Evolutionary conservation across 169 alveolate species (phyloP), one percentile per base, ranked within the genome.

Genomic region (Theileria parva): DNA sequence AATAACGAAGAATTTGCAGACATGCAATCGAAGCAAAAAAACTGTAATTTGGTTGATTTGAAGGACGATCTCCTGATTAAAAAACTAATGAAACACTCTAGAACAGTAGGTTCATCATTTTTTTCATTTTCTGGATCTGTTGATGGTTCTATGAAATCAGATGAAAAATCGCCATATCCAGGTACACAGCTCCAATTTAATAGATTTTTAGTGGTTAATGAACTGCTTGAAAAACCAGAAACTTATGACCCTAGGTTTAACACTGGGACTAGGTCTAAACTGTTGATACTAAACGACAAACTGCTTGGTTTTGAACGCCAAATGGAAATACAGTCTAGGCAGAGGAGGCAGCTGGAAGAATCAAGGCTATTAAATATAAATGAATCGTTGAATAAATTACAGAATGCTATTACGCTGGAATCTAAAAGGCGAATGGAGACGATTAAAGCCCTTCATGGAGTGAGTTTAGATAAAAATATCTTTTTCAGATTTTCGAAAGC

Each of bases 381-480:
- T 71, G 86, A 84, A 21, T 68, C 87, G n/a, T 67, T 84, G 25
- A 39, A 59, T 44, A 34, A 66, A 19, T 57, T 84, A 28, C 85
- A 77, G 15, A 76, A 84, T 17, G 74, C 90, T 7, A 77, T 84
- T 30, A 48, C 86, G 34, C 85, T 73, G 79, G 90, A 84, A 81
- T 70, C 90, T 71, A 84, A 84, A 37, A 77, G 86, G n/a, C 87
- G 90, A 60, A 69, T 84, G 90, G 90, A 84, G 59, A 84, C 90
- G 27, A 77, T 84, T 9, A 84, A 84, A 34, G 90, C 90, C 15
- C 86, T 84, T 0, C 86, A 84, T 79, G 86, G 86, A 17, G 90
- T 84, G 53, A 39, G 90, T 77, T 55, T 13, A n/a, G 1, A 5
- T 8, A n/a, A 23, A 44, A 64, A 23, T 27, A 21, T 4, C 25